Evolutionary conservation across 306 rosid species (phyloP).

Genomic region (Urtica urens): DNA sequence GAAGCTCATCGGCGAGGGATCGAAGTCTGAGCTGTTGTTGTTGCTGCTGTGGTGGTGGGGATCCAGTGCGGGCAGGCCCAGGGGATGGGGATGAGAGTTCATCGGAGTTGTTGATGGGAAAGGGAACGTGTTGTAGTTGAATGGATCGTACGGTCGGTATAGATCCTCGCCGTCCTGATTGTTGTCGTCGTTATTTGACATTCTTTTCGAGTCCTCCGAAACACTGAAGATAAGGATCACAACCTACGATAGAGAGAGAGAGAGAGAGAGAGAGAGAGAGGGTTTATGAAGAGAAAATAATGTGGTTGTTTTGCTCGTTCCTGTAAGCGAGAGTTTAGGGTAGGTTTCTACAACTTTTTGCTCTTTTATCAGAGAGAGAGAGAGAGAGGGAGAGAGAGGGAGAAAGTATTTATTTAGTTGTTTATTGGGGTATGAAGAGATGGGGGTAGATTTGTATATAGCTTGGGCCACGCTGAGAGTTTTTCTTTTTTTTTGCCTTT

Average conservation of each 20-base stretch:
- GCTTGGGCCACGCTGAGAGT: constrained; percentile 23
- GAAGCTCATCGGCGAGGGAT: constrained; percentile 43
- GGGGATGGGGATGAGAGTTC: constrained; percentile 5
- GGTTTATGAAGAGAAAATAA: not conserved
- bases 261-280: not conserved
- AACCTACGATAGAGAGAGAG: not conserved
- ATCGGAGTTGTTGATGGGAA: constrained; percentile 20
- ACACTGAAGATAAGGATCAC: not conserved
- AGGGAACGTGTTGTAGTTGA: constrained; percentile 41
- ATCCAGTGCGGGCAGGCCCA: constrained; percentile 8
- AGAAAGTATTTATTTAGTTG: not conserved
- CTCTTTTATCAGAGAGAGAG: constrained; percentile 13
- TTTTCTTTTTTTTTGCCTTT: not conserved
- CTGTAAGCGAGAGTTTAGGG: constrained; percentile 27
- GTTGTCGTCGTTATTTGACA: constrained; percentile 13
- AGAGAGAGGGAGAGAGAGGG: constrained; percentile 24
- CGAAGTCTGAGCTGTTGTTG: constrained; percentile 7
- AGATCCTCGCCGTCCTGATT: not conserved
- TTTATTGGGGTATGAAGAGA: constrained; percentile 8
- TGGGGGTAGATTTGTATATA: not conserved
- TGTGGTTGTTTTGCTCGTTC: constrained; percentile 8
- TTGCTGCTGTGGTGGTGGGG: constrained; percentile 19
- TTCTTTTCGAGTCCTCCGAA: constrained; percentile 33
- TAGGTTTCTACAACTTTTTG: constrained; percentile 19
- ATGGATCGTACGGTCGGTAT: constrained; percentile 36